Percentiles rank a stretch among this genome's conserved stretches.
These are phyloP conservation scores for Oleoguttula mirabilis DNA, from an alignment of 495 filamentous ascomycete genomes.

Conservation along the genomic window DNA sequence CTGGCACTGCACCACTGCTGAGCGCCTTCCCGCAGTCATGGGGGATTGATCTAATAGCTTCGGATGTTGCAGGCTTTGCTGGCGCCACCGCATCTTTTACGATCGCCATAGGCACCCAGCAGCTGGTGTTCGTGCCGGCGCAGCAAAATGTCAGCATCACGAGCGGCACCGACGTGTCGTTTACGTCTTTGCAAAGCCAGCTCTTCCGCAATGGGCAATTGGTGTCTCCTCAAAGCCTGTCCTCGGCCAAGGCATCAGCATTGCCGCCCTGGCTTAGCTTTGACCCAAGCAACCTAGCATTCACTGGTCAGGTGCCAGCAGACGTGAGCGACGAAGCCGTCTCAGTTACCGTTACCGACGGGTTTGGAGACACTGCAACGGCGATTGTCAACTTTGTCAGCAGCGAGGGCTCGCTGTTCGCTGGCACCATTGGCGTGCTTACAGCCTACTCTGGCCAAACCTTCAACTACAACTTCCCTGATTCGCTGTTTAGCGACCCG, in stretches of 20 bases:
- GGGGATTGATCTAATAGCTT: constrained; percentile 62
- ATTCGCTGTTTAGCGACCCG: constrained; percentile 39
- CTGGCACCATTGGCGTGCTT: constrained; percentile 31
- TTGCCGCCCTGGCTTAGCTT: constrained; percentile 60
- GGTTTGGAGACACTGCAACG: constrained; percentile 50
- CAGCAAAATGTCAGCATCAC: constrained; percentile 48
- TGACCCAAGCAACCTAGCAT: constrained; percentile 45
- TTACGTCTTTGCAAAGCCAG: constrained; percentile 38
- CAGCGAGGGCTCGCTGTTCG: constrained; percentile 30
- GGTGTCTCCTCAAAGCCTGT: constrained; percentile 36
- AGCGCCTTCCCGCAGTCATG: constrained; percentile 53
- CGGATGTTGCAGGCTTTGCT: constrained; percentile 66
- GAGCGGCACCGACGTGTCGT: constrained; percentile 41
- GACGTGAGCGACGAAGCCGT: constrained; percentile 48
- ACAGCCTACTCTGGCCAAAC: constrained; percentile 49
- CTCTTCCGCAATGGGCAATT: constrained; percentile 53
- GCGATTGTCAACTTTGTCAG: constrained; percentile 46
- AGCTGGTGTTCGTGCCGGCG: constrained; percentile 48
- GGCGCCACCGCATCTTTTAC: constrained; percentile 54
- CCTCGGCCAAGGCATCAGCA: constrained; percentile 36
- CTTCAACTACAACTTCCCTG: constrained; percentile 53
- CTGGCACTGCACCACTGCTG: constrained; percentile 55
- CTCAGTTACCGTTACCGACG: constrained; percentile 52
- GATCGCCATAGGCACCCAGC: constrained; percentile 56
- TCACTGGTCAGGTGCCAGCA: constrained; percentile 53